These are phyloP conservation scores for Jasminum sambac DNA, from an alignment of 257 asterid genomes.

Conservation along the genomic window DNA sequence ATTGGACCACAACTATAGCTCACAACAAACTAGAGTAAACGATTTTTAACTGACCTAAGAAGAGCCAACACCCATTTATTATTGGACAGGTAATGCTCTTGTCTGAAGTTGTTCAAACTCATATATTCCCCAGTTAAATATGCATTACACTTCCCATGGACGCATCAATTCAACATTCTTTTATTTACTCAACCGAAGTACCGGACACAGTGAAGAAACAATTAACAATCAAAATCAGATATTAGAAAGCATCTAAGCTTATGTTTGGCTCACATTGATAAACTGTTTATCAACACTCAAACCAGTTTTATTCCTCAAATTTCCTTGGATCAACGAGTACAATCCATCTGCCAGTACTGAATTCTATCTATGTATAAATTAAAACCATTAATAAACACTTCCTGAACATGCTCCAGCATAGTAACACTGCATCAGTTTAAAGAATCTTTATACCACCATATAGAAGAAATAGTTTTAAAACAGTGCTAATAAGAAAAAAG, in stretches of 20 bases:
- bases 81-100: slow-evolving; percentile 1
- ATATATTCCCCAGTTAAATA: neutral
- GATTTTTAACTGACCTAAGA: too few species aligned
- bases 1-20: slow-evolving; percentile 1
- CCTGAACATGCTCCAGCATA: neutral
- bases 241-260: neutral
- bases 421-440: neutral
- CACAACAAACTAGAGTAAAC: neutral
- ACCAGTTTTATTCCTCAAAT: too few species aligned
- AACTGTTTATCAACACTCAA: too few species aligned
- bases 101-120: neutral
- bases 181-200: neutral
- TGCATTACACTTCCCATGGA: neutral
- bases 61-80: neutral
- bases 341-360: too few species aligned
- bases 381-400: too few species aligned
- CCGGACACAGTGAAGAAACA: neutral
- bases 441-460: neutral
- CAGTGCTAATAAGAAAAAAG: neutral
- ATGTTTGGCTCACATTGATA: too few species aligned
- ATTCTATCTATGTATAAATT: too few species aligned
- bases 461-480: slow-evolving; percentile 1
- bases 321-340: too few species aligned
- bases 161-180: slow-evolving; percentile 4
- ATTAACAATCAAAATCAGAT: slow-evolving; percentile 1